Evolutionary conservation across 306 rosid species (phyloP).

Genomic region (Alnus glutinosa): DNA sequence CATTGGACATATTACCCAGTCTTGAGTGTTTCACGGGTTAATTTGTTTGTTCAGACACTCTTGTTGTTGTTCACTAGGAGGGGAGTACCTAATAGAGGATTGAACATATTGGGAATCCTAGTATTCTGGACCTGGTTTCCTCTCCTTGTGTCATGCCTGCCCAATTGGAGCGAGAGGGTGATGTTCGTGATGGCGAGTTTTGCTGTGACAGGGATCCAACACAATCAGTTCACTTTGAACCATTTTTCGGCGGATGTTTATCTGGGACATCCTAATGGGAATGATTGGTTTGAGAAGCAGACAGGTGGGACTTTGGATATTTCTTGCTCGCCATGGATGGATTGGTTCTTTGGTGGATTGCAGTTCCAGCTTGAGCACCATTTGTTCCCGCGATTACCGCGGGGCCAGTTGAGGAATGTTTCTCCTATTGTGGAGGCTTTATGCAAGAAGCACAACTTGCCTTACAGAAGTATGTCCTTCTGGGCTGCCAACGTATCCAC

Average conservation of each 20-base stretch:
- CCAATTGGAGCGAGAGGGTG: constrained; percentile 71
- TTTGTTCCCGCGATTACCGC: constrained; percentile 64
- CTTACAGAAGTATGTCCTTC: constrained; percentile 63
- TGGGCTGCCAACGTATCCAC: constrained; percentile 61
- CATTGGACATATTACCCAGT: constrained; percentile 78
- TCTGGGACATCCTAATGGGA: constrained; percentile 62
- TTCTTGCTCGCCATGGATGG: constrained; percentile 67
- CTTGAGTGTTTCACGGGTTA: constrained; percentile 62
- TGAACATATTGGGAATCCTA: constrained; percentile 58
- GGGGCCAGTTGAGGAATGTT: constrained; percentile 64
- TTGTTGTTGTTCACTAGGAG: constrained; percentile 53
- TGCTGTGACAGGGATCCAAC: constrained; percentile 61
- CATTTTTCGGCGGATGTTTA: constrained; percentile 69
- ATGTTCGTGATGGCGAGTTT: constrained; percentile 67
- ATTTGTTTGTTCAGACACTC: constrained; percentile 66
- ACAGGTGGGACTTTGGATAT: constrained; percentile 66
- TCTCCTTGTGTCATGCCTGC: constrained; percentile 57
- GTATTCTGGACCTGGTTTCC: constrained; percentile 93
- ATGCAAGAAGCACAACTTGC: constrained; percentile 78
- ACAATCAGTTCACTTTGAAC: constrained; percentile 68
- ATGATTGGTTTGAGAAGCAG: constrained; percentile 79
- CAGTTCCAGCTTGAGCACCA: constrained; percentile 73
- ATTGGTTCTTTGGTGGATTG: constrained; percentile 82
- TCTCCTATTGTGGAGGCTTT: constrained; percentile 66
- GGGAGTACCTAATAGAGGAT: constrained; percentile 54